phyloP scores from a whole-genome alignment of 2,329 filamentous ascomycete genomes.

The Dactylellina haptotyla region DNA sequence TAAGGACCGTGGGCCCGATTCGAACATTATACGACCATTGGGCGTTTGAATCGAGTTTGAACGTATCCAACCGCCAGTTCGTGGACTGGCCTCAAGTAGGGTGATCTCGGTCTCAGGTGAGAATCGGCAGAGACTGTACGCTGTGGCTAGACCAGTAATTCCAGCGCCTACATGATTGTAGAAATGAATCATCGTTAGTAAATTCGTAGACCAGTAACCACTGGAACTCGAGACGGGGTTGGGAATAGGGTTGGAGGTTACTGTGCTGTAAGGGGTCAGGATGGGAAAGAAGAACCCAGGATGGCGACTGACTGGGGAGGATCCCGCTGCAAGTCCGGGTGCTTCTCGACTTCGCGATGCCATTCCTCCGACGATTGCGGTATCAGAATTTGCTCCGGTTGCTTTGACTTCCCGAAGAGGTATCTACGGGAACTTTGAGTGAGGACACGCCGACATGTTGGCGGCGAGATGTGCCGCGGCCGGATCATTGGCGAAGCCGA shows the following conservation, averaged over 20 bases:
- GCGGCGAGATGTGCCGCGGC: neutral
- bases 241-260: neutral
- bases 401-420: neutral
- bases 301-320: slow-evolving; percentile 57
- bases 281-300: slow-evolving; percentile 57
- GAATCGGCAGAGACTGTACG: slow-evolving; percentile 77
- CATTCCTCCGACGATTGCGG: slow-evolving; percentile 40
- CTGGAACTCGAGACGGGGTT: neutral
- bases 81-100: slow-evolving; percentile 77
- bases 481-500: neutral
- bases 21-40: slow-evolving; percentile 73
- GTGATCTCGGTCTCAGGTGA: slow-evolving; percentile 78
- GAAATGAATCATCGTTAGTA: neutral
- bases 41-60: slow-evolving; percentile 71
- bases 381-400: slow-evolving; percentile 13
- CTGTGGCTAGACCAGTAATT: slow-evolving; percentile 81
- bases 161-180: slow-evolving; percentile 71
- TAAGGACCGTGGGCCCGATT: slow-evolving; percentile 83
- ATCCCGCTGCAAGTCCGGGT: slow-evolving; percentile 45
- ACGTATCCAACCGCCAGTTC: slow-evolving; percentile 84
- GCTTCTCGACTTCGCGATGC: slow-evolving; percentile 42
- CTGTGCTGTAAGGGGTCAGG: slow-evolving; percentile 16
- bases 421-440: neutral
- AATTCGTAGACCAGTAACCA: neutral
- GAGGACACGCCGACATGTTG: slow-evolving; percentile 1